A percentile compares a stretch with the other conserved stretches of the same genome.
phyloP scores from a whole-genome alignment of 768 basidiomycete genomes.

The Crepidotus variabilis region DNA sequence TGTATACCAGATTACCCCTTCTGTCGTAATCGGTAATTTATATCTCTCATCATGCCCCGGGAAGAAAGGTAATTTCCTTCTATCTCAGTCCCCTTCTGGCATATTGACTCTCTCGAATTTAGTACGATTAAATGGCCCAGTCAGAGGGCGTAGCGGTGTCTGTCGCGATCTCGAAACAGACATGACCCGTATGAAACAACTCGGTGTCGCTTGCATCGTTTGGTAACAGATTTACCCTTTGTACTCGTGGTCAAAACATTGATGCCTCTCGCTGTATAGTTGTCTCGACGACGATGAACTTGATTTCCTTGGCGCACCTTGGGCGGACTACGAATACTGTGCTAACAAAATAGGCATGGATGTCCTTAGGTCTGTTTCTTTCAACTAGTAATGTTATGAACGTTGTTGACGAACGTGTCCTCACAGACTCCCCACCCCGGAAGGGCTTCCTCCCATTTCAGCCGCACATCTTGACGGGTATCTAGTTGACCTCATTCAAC shows the following conservation, averaged over 20 bases:
- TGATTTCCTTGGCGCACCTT: conserved; percentile 80
- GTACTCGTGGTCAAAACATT: neutral
- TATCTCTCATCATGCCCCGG: conserved; percentile 90
- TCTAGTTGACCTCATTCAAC: conserved; percentile 58
- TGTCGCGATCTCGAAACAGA: conserved; percentile 81
- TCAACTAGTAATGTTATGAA: conserved; percentile 6
- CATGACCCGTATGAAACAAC: conserved; percentile 65
- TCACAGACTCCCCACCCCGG: conserved; percentile 79
- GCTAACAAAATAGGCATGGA: conserved; percentile 70
- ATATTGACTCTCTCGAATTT: neutral
- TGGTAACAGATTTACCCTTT: conserved; percentile 47
- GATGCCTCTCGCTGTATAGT: conserved; percentile 31
- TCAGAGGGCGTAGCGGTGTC: conserved; percentile 76
- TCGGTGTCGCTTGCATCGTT: conserved; percentile 77
- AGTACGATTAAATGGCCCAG: conserved; percentile 74
- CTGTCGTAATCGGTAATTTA: conserved; percentile 71
- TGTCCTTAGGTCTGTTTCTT: conserved; percentile 57
- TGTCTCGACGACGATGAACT: conserved; percentile 87
- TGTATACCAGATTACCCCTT: neutral
- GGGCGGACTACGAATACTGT: conserved; percentile 66
- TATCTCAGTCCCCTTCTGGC: no score
- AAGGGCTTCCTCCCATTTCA: conserved; percentile 77
- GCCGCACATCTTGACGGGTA: conserved; percentile 57
- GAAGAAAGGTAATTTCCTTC: conserved; percentile 65
- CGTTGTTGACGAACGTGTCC: neutral